Evolutionary conservation across 2,329 filamentous ascomycete species (phyloP).

Genomic region (Teratosphaeria viscida): DNA sequence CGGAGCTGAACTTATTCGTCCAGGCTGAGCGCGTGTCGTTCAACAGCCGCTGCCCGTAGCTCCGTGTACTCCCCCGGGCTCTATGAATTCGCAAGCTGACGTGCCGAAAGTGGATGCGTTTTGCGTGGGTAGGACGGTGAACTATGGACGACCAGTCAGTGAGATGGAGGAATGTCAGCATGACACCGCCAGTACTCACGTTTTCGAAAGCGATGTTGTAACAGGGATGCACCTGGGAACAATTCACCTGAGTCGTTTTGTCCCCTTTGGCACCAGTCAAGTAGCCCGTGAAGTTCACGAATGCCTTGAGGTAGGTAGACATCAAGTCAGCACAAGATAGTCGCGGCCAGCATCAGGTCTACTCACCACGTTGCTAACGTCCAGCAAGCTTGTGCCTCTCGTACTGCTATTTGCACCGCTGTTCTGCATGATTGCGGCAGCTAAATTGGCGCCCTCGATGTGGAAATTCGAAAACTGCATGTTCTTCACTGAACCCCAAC

Average conservation of each 20-base stretch:
- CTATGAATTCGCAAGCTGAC: constrained; percentile 29
- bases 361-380: constrained; percentile 31
- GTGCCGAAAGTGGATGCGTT: constrained; percentile 25
- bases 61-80: constrained; percentile 30
- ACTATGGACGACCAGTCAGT: constrained; percentile 16
- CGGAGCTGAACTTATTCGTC: neutral
- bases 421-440: constrained; percentile 38
- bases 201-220: constrained; percentile 32
- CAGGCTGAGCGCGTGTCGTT: neutral
- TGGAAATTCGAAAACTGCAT: constrained; percentile 43
- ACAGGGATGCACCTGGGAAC: constrained; percentile 40
- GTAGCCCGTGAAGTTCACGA: constrained; percentile 43
- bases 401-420: constrained; percentile 40
- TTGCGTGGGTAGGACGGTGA: constrained; percentile 1
- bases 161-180: constrained; percentile 13
- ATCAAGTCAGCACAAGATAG: neutral
- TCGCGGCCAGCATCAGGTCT: neutral
- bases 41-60: neutral
- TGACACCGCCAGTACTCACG: neutral
- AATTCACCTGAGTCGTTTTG: constrained; percentile 35
- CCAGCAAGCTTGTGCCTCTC: constrained; percentile 42
- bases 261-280: constrained; percentile 18
- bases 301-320: constrained; percentile 16
- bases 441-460: constrained; percentile 35
- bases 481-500: constrained; percentile 45